These are phyloP conservation scores for Chloris gayana DNA, from an alignment of 176 grass and related monocot genomes.

Conservation along the genomic window DNA sequence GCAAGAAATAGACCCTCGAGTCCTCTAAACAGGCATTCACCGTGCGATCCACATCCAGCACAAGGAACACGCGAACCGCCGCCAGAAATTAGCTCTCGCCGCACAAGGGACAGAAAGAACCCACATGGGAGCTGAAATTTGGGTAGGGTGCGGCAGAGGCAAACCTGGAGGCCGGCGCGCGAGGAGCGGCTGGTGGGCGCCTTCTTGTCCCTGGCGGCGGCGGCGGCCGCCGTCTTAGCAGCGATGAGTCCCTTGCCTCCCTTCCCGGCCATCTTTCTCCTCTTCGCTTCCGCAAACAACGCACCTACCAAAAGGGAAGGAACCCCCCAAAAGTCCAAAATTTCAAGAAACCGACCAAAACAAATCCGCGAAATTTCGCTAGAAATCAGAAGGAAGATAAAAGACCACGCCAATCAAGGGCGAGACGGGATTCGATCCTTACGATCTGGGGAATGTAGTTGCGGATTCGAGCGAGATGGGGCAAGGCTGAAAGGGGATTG, in stretches of 20 bases:
- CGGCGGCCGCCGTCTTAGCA: slow-evolving; percentile 51
- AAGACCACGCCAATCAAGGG: neutral
- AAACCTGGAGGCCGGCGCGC: slow-evolving; percentile 63
- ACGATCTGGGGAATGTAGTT: neutral
- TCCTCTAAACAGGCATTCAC: neutral
- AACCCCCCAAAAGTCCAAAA: neutral
- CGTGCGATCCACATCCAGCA: neutral
- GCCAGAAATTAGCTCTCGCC: no score
- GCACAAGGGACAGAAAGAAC: neutral
- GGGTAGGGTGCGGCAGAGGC: neutral
- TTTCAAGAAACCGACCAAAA: neutral
- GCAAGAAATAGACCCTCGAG: neutral
- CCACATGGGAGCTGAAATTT: neutral
- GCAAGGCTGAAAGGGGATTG: neutral
- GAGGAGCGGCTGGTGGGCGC: slow-evolving; percentile 49
- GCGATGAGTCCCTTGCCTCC: slow-evolving; percentile 61
- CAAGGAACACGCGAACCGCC: neutral
- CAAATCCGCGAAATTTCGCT: neutral
- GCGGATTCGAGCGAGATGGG: slow-evolving; percentile 11
- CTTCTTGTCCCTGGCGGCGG: slow-evolving; percentile 54
- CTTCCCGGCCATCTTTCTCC: slow-evolving; percentile 62
- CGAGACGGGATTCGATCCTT: neutral
- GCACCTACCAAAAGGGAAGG: neutral
- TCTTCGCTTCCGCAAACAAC: neutral
- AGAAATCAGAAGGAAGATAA: neutral